These are phyloP conservation scores for Sarcodon aspratus DNA, from an alignment of 768 basidiomycete genomes.

Conservation along the genomic window DNA sequence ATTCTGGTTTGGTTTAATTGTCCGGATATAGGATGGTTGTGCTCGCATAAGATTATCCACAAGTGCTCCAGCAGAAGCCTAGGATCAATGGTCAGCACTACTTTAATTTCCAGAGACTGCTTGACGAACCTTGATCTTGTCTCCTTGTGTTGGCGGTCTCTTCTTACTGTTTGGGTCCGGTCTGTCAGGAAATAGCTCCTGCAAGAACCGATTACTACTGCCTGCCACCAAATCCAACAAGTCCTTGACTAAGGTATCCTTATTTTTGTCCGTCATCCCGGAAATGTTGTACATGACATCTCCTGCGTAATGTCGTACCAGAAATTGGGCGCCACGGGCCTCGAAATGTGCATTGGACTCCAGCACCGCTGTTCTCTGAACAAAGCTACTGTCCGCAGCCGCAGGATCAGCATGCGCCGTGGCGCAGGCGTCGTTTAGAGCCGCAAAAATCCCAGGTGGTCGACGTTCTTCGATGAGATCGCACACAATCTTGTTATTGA, in stretches of 20 bases:
- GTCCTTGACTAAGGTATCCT: slow-evolving; percentile 93
- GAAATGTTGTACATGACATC: slow-evolving; percentile 97
- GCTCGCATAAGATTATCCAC: slow-evolving; percentile 98
- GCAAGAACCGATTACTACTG: slow-evolving; percentile 79
- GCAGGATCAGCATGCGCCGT: slow-evolving; percentile 96
- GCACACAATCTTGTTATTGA: slow-evolving; percentile 97
- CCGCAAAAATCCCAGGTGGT: slow-evolving; percentile 95
- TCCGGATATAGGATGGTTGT: slow-evolving; percentile 96
- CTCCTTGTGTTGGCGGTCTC: slow-evolving; percentile 93
- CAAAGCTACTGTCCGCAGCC: slow-evolving; percentile 94
- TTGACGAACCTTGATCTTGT: slow-evolving; percentile 79
- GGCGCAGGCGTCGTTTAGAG: slow-evolving; percentile 97
- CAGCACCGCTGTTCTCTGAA: slow-evolving; percentile 77
- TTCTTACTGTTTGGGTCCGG: slow-evolving; percentile 97
- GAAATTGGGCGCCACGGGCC: slow-evolving; percentile 84
- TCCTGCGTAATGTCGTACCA: slow-evolving; percentile 95
- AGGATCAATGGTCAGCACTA: neutral
- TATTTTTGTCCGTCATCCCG: slow-evolving; percentile 99
- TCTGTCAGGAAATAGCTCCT: slow-evolving; percentile 83
- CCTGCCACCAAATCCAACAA: slow-evolving; percentile 78
- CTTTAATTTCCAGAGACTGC: neutral
- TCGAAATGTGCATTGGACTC: slow-evolving; percentile 91
- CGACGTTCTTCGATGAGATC: slow-evolving; percentile 94
- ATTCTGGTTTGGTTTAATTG: slow-evolving; percentile 98
- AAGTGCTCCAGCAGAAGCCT: slow-evolving; percentile 90